Conservation (phyloP, 192 early-diverging fungal species). For the Rhizoclosmatium globosum region DNA sequence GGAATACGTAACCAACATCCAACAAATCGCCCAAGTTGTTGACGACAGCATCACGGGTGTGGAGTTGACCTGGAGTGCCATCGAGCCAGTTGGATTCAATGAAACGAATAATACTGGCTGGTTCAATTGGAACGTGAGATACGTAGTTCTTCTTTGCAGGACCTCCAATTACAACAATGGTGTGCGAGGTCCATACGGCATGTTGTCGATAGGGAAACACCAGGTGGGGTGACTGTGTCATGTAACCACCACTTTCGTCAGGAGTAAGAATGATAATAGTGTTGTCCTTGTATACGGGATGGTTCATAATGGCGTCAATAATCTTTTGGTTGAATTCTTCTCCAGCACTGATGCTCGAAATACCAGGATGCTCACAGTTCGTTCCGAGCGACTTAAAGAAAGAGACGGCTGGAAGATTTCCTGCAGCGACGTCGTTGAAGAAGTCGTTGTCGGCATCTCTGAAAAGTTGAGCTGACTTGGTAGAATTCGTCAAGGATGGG, state of each 20-base stretch:
- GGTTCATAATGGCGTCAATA: constrained; percentile 15
- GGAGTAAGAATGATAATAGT: constrained; percentile 24
- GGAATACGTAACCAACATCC: too few relatives aligned
- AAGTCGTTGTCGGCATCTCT: constrained; percentile 1
- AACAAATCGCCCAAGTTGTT: constrained; percentile 35
- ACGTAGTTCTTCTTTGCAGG: constrained; percentile 33
- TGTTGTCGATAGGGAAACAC: constrained; percentile 7
- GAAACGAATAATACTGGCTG: constrained; percentile 26
- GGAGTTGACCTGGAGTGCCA: constrained; percentile 22
- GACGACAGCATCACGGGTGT: constrained; percentile 33
- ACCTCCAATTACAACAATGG: constrained; percentile 26
- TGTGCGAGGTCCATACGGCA: constrained; percentile 9
- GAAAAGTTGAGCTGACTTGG: constrained; percentile 10
- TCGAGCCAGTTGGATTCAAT: constrained; percentile 38
- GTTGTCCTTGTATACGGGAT: constrained; percentile 13
- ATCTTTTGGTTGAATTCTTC: constrained; percentile 23
- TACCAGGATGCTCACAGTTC: constrained; percentile 31
- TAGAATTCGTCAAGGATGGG: background rate
- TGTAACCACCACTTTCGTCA: constrained; percentile 29
- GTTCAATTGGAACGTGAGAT: constrained; percentile 40
- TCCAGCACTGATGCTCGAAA: constrained; percentile 23
- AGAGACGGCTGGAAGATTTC: constrained; percentile 18
- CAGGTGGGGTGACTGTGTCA: constrained; percentile 18
- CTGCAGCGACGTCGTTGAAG: constrained; percentile 8
- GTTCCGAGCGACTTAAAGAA: constrained; percentile 14